Percentiles rank a stretch among this genome's conserved stretches.
Conservation (phyloP, 345 rosid genomes). For the Fremontodendron californicum region DNA sequence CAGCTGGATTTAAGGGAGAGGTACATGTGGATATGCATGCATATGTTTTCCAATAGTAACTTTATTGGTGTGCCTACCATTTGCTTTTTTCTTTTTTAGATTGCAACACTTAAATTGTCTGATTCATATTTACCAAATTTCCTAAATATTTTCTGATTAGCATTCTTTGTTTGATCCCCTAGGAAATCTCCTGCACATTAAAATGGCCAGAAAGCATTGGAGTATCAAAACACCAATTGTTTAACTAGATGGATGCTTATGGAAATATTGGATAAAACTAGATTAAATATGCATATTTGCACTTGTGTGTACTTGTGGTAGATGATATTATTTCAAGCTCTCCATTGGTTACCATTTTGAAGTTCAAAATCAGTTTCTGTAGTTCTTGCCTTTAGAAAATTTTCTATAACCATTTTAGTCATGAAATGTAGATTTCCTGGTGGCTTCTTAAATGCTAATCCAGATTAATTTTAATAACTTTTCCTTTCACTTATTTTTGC, state of each 20-base stretch:
- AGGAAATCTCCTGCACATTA: background rate
- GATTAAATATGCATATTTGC: background rate
- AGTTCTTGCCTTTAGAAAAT: background rate
- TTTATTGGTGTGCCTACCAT: background rate
- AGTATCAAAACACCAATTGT: background rate
- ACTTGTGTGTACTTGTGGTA: background rate
- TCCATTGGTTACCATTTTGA: background rate
- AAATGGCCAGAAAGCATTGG: background rate
- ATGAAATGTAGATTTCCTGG: background rate
- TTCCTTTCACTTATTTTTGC: slow-evolving; percentile 35
- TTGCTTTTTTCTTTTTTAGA: background rate
- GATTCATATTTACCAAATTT: background rate
- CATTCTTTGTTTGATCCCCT: background rate
- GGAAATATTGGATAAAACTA: background rate
- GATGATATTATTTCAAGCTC: background rate
- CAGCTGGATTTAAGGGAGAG: slow-evolving; percentile 74
- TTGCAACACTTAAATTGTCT: background rate
- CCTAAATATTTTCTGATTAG: background rate
- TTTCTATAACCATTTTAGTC: background rate
- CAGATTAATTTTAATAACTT: slow-evolving; percentile 16
- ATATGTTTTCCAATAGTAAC: background rate
- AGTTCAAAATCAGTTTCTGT: background rate
- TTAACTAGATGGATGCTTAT: background rate
- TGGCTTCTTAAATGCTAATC: background rate
- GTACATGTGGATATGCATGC: slow-evolving; percentile 38